Percentiles rank a stretch among this genome's conserved stretches.
Conservation (phyloP, 1,284 basidiomycete genomes). For the Rhodotorula sp. region DNA sequence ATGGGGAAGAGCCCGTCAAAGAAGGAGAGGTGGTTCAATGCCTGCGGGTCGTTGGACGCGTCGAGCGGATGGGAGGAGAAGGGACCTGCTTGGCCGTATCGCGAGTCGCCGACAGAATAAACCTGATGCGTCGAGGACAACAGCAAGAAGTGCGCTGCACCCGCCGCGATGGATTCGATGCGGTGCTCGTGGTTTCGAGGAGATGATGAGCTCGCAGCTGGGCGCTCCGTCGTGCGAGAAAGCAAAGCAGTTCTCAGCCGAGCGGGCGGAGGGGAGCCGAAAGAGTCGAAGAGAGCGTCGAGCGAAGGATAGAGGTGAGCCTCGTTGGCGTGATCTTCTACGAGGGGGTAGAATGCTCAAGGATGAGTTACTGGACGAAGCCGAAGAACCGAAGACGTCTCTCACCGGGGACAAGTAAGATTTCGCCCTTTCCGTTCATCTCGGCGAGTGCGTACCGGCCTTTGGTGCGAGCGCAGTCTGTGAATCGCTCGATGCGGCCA, state of each 20-base stretch:
- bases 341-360: not conserved
- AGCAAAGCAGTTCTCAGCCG: not conserved
- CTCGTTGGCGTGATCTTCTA: not conserved
- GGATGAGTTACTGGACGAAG: not conserved
- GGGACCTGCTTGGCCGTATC: conserved; percentile 23
- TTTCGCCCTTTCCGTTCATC: conserved; percentile 24
- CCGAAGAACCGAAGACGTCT: not conserved
- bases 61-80: not conserved
- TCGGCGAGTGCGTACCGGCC: not conserved
- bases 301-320: conserved; percentile 2
- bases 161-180: conserved; percentile 14
- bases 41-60: not conserved
- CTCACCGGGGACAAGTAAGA: conserved; percentile 14
- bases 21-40: conserved; percentile 6
- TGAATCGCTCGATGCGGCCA: not conserved
- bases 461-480: not conserved
- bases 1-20: conserved; percentile 22
- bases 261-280: not conserved
- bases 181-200: not conserved
- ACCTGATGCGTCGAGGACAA: conserved; percentile 4
- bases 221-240: too few relatives aligned
- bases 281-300: not conserved
- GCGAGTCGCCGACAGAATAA: conserved; percentile 25
- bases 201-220: not conserved
- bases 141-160: conserved; percentile 32